Percentiles rank a stretch among this genome's conserved stretches.
These are phyloP conservation scores for Coemansia asiatica DNA, from an alignment of 192 early-diverging fungal genomes.

Conservation along the genomic window DNA sequence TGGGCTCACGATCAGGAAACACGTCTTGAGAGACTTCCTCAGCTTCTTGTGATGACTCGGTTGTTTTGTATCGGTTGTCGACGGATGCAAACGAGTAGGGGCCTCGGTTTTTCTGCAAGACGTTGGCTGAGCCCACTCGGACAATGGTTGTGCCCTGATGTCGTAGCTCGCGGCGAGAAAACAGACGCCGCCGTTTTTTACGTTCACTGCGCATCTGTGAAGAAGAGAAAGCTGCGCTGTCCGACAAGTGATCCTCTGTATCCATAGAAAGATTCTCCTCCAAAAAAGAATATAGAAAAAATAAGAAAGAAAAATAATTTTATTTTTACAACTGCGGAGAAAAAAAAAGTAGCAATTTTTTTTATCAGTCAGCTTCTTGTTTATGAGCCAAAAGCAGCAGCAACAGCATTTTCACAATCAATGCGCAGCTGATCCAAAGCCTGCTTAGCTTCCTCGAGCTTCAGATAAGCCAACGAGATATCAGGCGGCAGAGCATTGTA, in stretches of 20 bases:
- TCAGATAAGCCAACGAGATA: constrained; percentile 35
- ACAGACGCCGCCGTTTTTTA: constrained; percentile 24
- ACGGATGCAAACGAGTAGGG: constrained; percentile 25
- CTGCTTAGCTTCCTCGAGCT: constrained; percentile 43
- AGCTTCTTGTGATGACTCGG: neutral
- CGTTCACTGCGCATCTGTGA: neutral
- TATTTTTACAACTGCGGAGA: no score
- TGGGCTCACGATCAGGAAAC: neutral
- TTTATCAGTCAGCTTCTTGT: no score
- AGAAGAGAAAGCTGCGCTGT: neutral
- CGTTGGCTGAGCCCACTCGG: constrained; percentile 35
- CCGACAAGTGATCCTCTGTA: neutral
- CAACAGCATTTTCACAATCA: constrained; percentile 37
- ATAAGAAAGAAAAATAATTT: neutral
- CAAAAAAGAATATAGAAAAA: neutral
- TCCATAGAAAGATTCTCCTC: neutral
- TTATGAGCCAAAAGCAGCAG: constrained; percentile 24
- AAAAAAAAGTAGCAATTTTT: constrained; percentile 5
- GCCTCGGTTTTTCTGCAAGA: constrained; percentile 21
- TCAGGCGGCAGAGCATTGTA: constrained; percentile 45
- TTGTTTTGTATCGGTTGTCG: neutral
- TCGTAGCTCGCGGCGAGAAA: constrained; percentile 37
- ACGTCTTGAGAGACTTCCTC: neutral
- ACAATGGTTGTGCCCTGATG: constrained; percentile 32
- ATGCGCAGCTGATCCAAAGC: constrained; percentile 29